Base-by-base conservation (phyloP, 1,284 basidiomycete genomes). In the Irpex sp. region DNA sequence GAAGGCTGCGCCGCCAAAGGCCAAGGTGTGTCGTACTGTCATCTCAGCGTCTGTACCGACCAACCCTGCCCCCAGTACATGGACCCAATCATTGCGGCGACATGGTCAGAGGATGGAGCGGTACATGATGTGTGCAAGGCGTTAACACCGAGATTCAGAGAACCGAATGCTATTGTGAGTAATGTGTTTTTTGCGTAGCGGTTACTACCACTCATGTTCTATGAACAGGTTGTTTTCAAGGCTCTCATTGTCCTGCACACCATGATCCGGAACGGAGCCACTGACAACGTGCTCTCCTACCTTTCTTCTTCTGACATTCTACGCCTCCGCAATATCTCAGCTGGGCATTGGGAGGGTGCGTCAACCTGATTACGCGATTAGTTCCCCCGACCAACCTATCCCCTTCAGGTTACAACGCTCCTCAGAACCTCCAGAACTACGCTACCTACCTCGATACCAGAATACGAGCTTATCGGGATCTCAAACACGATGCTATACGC, bases 161-260 rank as follows among this genome's bases (percentile, higher is more conserved):
- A 99, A 71, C 89, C 94, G 21, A 98, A 97, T 75, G 87, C 88
- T 37, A 87, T 95, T 59, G 95, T 97, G 73, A 71, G 91, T 81
- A 44, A 57, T 7, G 57, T 51, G 1, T 11, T 3, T 47, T 47
- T 11, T 13, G n/a, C 37, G 59, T 21, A 55, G 15, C n/a, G 26
- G 21, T 58, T 37, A 51, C 47, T 36, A 36, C 13, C 59, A 34
- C n/a, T 31, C 19, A 62, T 56, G 19, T 38, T n/a, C 19, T 48
- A 13, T 8, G 64, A 31, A 58, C 57, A 96, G 94, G 85, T 97
- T 69, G 96, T 95, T 15, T 97, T 98, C 88, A 99, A 99, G 73
- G 93, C 96, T 0, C 82, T 99, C 69, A 89, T 99, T 71, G 93
- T 97, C 5, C 80, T 98, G 19, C 97, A 99, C 75, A 95, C 91